phyloP scores from a whole-genome alignment of 2,329 filamentous ascomycete species.

The Fusarium duplospermum region DNA sequence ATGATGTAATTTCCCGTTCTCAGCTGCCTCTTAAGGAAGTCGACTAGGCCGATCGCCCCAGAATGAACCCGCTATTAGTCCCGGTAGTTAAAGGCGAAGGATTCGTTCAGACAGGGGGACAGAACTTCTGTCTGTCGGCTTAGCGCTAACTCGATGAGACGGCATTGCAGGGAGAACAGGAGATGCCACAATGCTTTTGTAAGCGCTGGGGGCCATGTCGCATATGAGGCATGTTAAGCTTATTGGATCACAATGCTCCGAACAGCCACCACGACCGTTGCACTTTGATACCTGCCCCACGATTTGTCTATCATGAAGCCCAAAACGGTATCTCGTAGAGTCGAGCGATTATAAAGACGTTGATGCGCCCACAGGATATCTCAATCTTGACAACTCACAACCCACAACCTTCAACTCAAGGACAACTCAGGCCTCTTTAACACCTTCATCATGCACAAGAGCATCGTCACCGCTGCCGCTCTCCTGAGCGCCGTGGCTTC shows the following conservation, averaged over 20 bases:
- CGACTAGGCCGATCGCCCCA: not conserved
- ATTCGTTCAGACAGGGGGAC: not conserved
- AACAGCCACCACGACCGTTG: not conserved
- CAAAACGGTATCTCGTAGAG: not conserved
- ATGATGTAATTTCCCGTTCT: constrained; percentile 16
- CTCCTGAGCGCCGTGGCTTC: constrained; percentile 34
- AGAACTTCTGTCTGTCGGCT: not conserved
- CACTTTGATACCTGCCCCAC: not conserved
- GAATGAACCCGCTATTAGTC: not conserved
- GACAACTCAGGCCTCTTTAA: not conserved
- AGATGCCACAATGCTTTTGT: not conserved
- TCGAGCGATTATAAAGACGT: not conserved
- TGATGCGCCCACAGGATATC: not conserved
- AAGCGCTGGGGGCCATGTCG: not conserved
- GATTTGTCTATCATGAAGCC: not conserved
- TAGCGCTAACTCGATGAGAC: not conserved
- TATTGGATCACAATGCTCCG: not conserved
- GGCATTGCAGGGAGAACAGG: not conserved
- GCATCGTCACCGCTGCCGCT: constrained; percentile 20
- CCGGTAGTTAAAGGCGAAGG: not conserved
- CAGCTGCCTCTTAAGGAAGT: not conserved
- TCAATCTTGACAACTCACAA: not conserved
- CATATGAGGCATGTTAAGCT: not conserved
- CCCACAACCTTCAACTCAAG: not conserved
- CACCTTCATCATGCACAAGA: constrained; percentile 27